These are phyloP conservation scores for Kazachstania taianensis DNA, from an alignment of 805 yeast species.

Conservation along the genomic window DNA sequence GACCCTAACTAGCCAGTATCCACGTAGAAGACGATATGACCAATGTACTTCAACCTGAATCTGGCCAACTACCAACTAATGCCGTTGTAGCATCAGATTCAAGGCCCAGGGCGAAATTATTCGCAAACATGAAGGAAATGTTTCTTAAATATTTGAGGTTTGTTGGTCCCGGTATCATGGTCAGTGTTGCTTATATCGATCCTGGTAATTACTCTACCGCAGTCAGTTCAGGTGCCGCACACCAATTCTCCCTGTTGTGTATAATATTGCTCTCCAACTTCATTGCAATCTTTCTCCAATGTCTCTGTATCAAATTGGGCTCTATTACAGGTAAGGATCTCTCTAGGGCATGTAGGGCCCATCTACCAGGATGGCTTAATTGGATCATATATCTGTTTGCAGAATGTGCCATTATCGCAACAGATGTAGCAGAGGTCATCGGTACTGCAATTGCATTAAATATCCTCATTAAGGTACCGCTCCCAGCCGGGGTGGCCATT, in stretches of 20 bases:
- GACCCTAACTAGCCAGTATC: too few species aligned
- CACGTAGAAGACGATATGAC: too few species aligned
- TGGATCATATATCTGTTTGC: conserved; percentile 61
- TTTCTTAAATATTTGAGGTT: conserved; percentile 51
- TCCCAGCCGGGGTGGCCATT: conserved; percentile 66
- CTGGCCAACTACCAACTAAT: too few species aligned
- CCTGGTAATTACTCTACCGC: conserved; percentile 92
- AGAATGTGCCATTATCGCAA: conserved; percentile 81
- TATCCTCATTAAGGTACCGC: conserved; percentile 63
- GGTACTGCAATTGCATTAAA: conserved; percentile 86
- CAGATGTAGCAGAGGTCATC: conserved; percentile 89
- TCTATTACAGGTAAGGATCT: conserved; percentile 83
- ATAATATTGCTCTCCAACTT: conserved; percentile 67
- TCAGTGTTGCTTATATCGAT: conserved; percentile 85
- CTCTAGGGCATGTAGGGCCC: conserved; percentile 70
- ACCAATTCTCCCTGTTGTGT: conserved; percentile 62
- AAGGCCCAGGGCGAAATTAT: too few species aligned
- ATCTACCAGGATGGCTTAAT: conserved; percentile 61
- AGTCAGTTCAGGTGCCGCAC: conserved; percentile 78
- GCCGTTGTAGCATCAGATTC: too few species aligned
- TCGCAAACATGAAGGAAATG: conserved; percentile 2
- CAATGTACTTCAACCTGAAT: too few species aligned
- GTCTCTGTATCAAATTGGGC: conserved; percentile 75
- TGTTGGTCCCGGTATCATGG: conserved; percentile 82
- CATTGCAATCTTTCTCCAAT: conserved; percentile 75